Percentiles rank a stretch among this genome's conserved stretches.
These are phyloP conservation scores for Hymenoscyphus fructigenus DNA, from an alignment of 2,329 filamentous ascomycete species.

Conservation along the genomic window DNA sequence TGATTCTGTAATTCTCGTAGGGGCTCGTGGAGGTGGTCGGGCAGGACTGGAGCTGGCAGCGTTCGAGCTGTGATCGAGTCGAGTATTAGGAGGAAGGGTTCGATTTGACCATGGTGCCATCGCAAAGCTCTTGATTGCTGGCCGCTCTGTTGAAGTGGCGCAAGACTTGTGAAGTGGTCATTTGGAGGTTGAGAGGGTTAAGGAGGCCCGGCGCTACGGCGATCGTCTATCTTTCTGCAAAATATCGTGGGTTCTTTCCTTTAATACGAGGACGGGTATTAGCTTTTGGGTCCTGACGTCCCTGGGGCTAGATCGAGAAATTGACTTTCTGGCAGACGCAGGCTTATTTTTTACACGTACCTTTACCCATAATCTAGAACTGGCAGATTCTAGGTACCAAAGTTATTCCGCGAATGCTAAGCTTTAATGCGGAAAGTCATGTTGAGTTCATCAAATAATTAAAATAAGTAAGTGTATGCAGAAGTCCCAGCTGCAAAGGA, in stretches of 20 bases:
- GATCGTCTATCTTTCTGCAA: conserved; percentile 7
- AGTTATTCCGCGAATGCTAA: not conserved
- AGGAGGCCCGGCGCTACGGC: not conserved
- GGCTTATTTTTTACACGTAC: conserved; percentile 8
- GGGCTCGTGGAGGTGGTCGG: conserved; percentile 16
- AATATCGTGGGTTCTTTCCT: conserved; percentile 13
- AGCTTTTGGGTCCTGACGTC: conserved; percentile 5
- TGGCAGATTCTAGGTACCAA: not conserved
- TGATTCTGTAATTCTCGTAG: conserved; percentile 31
- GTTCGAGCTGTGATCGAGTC: conserved; percentile 16
- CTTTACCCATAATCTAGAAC: conserved; percentile 6
- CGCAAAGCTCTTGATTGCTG: conserved; percentile 23
- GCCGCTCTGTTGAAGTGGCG: conserved; percentile 18
- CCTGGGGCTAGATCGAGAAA: not conserved
- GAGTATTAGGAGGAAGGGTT: conserved; percentile 31
- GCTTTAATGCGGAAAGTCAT: not conserved
- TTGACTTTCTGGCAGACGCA: not conserved
- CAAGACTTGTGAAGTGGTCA: conserved; percentile 24
- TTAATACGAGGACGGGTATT: conserved; percentile 3
- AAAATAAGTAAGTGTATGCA: not conserved
- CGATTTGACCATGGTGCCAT: conserved; percentile 37
- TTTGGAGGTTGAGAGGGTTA: conserved; percentile 17
- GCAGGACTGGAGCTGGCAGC: conserved; percentile 19
- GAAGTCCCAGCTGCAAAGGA: not conserved
- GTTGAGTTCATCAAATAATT: not conserved